phyloP scores from a whole-genome alignment of 805 yeast species.

The Myxozyma geophila region DNA sequence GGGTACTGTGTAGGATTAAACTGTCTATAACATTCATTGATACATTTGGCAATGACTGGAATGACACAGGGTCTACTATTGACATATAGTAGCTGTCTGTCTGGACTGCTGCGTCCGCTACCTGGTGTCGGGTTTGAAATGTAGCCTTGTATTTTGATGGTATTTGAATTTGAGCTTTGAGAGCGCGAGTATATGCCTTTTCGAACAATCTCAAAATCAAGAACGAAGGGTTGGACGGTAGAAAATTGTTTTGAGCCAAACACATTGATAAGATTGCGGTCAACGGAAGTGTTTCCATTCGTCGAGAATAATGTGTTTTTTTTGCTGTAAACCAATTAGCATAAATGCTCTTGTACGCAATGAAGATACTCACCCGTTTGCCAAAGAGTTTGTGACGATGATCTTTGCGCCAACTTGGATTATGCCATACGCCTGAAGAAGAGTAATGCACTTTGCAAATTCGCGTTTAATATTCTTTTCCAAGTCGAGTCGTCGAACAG shows the following conservation, averaged over 20 bases:
- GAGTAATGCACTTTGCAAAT: constrained; percentile 65
- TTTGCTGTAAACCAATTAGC: constrained; percentile 44
- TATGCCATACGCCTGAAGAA: constrained; percentile 71
- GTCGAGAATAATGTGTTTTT: constrained; percentile 61
- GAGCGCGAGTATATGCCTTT: constrained; percentile 16
- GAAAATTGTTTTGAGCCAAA: constrained; percentile 71
- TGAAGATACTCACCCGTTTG: constrained; percentile 10
- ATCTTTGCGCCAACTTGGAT: constrained; percentile 63
- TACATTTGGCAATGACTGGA: constrained; percentile 57
- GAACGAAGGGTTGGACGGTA: constrained; percentile 59
- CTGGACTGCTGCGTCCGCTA: constrained; percentile 69
- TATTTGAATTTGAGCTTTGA: neutral
- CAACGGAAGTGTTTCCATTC: constrained; percentile 53
- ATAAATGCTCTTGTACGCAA: neutral
- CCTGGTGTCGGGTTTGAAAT: constrained; percentile 83
- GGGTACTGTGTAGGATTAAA: constrained; percentile 79
- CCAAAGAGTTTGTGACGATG: constrained; percentile 57
- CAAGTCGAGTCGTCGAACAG: constrained; percentile 81
- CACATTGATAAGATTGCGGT: constrained; percentile 65
- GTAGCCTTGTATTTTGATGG: constrained; percentile 56
- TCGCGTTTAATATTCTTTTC: constrained; percentile 70
- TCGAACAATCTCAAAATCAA: constrained; percentile 38
- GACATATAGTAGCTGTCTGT: constrained; percentile 74
- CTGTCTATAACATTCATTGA: constrained; percentile 74
- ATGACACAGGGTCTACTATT: constrained; percentile 76